These are phyloP conservation scores for Picochlorum costavermella DNA, from an alignment of 139 green algal species.

Conservation along the genomic window DNA sequence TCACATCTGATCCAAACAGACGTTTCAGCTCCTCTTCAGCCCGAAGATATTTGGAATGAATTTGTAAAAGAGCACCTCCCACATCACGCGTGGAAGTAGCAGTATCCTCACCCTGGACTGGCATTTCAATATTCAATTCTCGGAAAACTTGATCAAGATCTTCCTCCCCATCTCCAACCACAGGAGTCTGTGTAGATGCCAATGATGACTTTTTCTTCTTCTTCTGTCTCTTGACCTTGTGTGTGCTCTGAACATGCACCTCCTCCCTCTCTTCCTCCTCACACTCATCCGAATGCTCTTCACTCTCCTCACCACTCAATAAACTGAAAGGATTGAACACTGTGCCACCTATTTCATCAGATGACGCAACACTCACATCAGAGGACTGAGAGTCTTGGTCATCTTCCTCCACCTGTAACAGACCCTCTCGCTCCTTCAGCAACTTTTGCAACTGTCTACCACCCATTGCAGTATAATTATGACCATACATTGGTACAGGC, in stretches of 20 bases:
- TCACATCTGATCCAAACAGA: slow-evolving; percentile 65
- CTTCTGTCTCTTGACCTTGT: slow-evolving; percentile 1
- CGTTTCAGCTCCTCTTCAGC: slow-evolving; percentile 68
- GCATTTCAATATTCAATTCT: slow-evolving; percentile 48
- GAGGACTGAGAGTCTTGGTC: too few relatives aligned
- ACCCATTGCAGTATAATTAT: slow-evolving; percentile 10
- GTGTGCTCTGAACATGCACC: neutral
- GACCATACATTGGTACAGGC: too few relatives aligned
- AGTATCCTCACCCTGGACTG: neutral
- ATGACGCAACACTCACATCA: neutral
- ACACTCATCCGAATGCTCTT: neutral
- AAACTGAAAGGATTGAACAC: slow-evolving; percentile 68
- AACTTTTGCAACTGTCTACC: slow-evolving; percentile 14
- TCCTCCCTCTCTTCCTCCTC: neutral
- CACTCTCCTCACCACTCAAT: slow-evolving; percentile 32
- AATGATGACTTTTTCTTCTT: neutral
- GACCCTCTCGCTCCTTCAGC: slow-evolving; percentile 6
- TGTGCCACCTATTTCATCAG: neutral
- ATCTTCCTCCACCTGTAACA: slow-evolving; percentile 2
- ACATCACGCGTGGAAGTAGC: neutral
- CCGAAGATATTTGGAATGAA: slow-evolving; percentile 45
- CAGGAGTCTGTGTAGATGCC: neutral
- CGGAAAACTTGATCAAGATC: slow-evolving; percentile 56
- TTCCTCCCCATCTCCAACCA: slow-evolving; percentile 29
- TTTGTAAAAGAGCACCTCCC: slow-evolving; percentile 40